Evolutionary conservation across 106 monocot species (phyloP).

Genomic region (Dactylorhiza incarnata): DNA sequence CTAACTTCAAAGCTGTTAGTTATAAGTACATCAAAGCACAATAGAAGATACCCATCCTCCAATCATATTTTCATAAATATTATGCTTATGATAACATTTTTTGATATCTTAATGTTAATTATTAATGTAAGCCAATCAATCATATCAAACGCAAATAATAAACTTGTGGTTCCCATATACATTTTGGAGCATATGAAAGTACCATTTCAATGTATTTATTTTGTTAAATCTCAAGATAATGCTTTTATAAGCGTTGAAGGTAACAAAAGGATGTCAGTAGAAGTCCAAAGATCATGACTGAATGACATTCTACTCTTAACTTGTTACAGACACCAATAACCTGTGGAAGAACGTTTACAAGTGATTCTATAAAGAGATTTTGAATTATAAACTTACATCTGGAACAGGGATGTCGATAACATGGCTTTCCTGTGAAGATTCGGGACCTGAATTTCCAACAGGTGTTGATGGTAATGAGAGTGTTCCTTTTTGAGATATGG

Average conservation of each 20-base stretch:
- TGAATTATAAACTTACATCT: conserved; percentile 42
- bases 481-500: conserved; percentile 48
- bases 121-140: too few species aligned
- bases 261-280: neutral
- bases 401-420: conserved; percentile 42
- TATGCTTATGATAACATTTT: neutral
- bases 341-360: neutral
- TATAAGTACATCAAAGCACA: neutral
- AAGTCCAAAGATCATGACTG: neutral
- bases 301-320: neutral
- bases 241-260: neutral
- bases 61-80: neutral
- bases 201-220: neutral
- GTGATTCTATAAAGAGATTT: neutral
- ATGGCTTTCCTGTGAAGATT: conserved; percentile 36
- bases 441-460: conserved; percentile 18
- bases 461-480: conserved; percentile 80
- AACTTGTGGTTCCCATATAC: too few species aligned
- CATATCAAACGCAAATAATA: too few species aligned
- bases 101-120: neutral
- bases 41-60: neutral
- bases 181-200: neutral
- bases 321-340: neutral
- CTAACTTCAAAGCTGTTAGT: neutral
- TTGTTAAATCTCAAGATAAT: neutral